These are phyloP conservation scores for Pterocarpus santalinus DNA, from an alignment of 306 rosid species.

Conservation along the genomic window DNA sequence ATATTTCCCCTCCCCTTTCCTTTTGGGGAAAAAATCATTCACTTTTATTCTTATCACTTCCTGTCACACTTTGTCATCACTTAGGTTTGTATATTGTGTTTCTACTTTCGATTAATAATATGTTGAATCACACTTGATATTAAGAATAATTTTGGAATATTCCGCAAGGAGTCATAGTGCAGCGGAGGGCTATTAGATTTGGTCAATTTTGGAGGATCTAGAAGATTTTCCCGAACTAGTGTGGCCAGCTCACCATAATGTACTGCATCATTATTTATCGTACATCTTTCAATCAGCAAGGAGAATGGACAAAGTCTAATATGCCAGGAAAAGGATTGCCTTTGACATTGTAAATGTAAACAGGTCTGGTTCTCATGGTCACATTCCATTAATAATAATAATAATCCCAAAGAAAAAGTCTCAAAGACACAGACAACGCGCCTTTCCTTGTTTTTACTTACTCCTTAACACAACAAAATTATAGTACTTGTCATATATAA, in stretches of 20 bases:
- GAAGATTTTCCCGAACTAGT: neutral
- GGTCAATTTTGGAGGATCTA: slow-evolving; percentile 28
- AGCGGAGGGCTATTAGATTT: neutral
- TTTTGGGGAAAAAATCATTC: too few relatives aligned
- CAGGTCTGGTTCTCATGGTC: too few relatives aligned
- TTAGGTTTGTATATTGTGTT: too few relatives aligned
- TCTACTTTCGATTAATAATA: too few relatives aligned
- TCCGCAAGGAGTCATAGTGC: too few relatives aligned
- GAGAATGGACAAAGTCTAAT: slow-evolving; percentile 9
- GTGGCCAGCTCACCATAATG: slow-evolving; percentile 12
- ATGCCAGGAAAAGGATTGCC: neutral
- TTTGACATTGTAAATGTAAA: too few relatives aligned
- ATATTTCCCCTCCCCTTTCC: too few relatives aligned
- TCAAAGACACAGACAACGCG: slow-evolving; percentile 18
- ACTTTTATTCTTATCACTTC: too few relatives aligned
- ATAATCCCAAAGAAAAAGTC: slow-evolving; percentile 18
- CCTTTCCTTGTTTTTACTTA: slow-evolving; percentile 18
- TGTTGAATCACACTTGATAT: too few relatives aligned
- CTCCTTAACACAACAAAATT: neutral
- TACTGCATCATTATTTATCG: neutral
- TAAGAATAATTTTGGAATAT: too few relatives aligned
- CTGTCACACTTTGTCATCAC: too few relatives aligned
- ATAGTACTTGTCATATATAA: slow-evolving; percentile 3
- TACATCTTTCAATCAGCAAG: neutral
- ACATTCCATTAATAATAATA: neutral